Conservation (phyloP, 1,284 basidiomycete species). For the Earliella scabrosa region DNA sequence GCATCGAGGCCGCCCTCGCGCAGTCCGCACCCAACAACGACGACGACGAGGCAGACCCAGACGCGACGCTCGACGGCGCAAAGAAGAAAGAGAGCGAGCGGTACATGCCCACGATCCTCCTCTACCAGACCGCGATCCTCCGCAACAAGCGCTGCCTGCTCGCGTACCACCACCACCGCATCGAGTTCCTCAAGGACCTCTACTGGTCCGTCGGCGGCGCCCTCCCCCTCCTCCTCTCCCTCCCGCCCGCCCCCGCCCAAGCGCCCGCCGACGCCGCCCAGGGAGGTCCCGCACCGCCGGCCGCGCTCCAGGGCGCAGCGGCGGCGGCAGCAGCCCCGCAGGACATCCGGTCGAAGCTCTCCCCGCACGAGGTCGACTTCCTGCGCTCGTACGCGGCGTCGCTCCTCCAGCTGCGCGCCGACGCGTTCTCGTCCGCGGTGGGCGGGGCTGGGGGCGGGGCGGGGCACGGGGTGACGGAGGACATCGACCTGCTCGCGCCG, state of each 20-base stretch:
- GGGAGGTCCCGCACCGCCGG: background rate
- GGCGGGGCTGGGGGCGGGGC: background rate
- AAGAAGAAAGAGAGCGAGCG: conserved; percentile 22
- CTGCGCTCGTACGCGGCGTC: conserved; percentile 82
- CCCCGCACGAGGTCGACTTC: conserved; percentile 92
- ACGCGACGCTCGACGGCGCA: conserved; percentile 12
- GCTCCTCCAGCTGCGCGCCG: conserved; percentile 79
- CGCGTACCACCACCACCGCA: conserved; percentile 87
- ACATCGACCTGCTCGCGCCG: conserved; percentile 84
- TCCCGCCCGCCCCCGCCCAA: conserved; percentile 36
- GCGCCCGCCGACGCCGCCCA: conserved; percentile 2
- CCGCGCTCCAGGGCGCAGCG: background rate
- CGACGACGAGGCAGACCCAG: conserved; percentile 35
- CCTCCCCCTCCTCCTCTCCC: conserved; percentile 82
- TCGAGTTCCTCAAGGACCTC: conserved; percentile 82
- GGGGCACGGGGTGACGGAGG: conserved; percentile 38
- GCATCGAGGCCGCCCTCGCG: conserved; percentile 50
- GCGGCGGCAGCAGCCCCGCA: conserved; percentile 20
- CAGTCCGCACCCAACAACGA: conserved; percentile 45
- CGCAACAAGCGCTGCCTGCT: conserved; percentile 94
- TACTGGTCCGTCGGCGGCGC: conserved; percentile 97
- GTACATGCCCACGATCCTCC: conserved; percentile 72
- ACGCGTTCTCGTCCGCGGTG: conserved; percentile 70
- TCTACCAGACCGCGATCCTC: conserved; percentile 86
- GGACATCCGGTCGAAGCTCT: conserved; percentile 80